Evolutionary conservation across 2,329 filamentous ascomycete species (phyloP), one percentile per base, ranked within the genome.

Genomic region (Escovopsis weberi): DNA sequence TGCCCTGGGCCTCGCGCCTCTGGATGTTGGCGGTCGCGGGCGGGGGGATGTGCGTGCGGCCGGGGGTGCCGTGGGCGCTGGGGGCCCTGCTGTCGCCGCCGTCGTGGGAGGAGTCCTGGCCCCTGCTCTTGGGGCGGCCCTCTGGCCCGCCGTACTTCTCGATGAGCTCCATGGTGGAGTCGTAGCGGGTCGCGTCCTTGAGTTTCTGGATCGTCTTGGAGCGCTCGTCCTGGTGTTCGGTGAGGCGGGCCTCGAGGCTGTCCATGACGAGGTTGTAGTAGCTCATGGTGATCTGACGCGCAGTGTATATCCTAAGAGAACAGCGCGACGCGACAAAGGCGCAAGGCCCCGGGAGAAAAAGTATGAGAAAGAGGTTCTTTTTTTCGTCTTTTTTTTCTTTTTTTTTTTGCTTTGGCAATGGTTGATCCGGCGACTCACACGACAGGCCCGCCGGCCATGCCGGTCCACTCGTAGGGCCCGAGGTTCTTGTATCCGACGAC

Each of bases 181-280:
- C 85, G 65, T 95, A 98, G 60, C 85, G 94, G 32, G 91, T 98
- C 26, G 88, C 88, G 45, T 82, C 80, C 64, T 98, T 98, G 48
- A 98, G 76, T 63, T 88, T 88, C 59, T 94, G 82, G 50, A 98
- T 96, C 2, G 88, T 94, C 53, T 78, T 78, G 45, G 84, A 78
- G 42, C 89, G 79, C 60, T 95, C 84, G 42, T 78, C 75, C 54
- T 88, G 78, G 33, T 88, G 73, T 18, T 75, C 75, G 52, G 89
- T 82, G 28, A 96, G 70, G 35, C 81, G 74, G 34, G 69, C 61
- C 50, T 82, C 75, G 10, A 84, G 71, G 12, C 70, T 76, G 19
- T 81, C 74, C 53, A 91, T 81, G 47, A 86, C 84, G 59, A 84
- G 93, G 52, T 81, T 82, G 65, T 85, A 98, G 62, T 83, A 83